These are phyloP conservation scores for Luffa acutangula DNA, from an alignment of 306 rosid genomes.

Conservation along the genomic window DNA sequence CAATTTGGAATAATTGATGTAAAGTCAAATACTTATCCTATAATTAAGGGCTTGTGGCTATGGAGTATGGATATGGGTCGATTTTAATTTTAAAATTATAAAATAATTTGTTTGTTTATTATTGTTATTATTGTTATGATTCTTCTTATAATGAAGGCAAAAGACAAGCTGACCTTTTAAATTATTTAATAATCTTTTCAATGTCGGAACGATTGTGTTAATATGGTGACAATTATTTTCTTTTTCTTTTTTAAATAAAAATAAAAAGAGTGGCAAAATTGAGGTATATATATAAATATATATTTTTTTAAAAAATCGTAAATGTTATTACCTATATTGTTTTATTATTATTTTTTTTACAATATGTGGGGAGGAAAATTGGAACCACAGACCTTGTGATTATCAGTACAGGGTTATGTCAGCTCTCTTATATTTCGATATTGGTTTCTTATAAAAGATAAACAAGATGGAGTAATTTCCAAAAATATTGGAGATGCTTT, in stretches of 20 bases:
- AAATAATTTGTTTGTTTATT: not conserved
- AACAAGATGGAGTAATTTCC: not conserved
- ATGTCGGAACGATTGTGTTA: not conserved
- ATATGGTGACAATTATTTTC: not conserved
- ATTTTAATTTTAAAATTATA: not conserved
- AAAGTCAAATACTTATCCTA: slow-evolving; percentile 5
- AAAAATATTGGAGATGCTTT: not conserved
- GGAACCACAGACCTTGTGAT: too few species aligned
- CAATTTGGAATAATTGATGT: not conserved
- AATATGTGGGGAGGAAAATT: too few species aligned
- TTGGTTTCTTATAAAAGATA: not conserved
- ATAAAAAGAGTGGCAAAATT: not conserved
- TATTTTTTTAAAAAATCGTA: not conserved
- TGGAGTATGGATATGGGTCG: not conserved
- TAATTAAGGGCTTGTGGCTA: not conserved
- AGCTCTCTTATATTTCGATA: not conserved
- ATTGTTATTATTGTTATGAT: not conserved
- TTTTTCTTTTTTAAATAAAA: not conserved
- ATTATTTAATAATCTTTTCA: not conserved
- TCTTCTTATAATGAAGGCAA: not conserved
- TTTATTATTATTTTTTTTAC: too few species aligned
- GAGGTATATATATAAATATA: not conserved
- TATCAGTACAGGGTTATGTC: too few species aligned
- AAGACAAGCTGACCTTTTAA: not conserved
- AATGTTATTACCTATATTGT: not conserved